Percentiles rank a stretch among this genome's conserved stretches.
These are phyloP conservation scores for Rhizopogon roseolus DNA, from an alignment of 768 basidiomycete species.

Conservation along the genomic window DNA sequence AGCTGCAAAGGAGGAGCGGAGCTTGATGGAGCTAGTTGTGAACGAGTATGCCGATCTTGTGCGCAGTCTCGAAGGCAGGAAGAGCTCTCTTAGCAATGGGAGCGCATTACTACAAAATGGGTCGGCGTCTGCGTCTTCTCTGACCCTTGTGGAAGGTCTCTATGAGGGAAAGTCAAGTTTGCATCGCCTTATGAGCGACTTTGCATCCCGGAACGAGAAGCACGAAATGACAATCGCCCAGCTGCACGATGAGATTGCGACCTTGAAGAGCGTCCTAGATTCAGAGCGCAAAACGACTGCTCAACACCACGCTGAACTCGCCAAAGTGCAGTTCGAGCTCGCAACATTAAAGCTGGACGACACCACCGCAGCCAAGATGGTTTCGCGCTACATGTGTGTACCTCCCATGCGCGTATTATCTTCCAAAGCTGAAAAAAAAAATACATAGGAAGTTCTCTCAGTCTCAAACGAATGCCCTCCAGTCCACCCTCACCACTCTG, in stretches of 20 bases:
- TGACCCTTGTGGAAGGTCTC: conserved; percentile 32
- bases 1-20: conserved; percentile 51
- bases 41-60: conserved; percentile 76
- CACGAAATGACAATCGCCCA: conserved; percentile 39
- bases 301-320: conserved; percentile 41
- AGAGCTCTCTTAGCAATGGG: conserved; percentile 13
- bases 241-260: conserved; percentile 40
- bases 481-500: conserved; percentile 52
- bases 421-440: background rate
- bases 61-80: conserved; percentile 51
- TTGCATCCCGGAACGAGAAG: conserved; percentile 41
- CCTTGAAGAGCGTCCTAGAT: conserved; percentile 36
- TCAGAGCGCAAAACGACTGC: conserved; percentile 41
- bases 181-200: conserved; percentile 44
- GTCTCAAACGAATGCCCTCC: conserved; percentile 60
- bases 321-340: conserved; percentile 43
- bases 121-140: conserved; percentile 14
- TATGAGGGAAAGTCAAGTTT: conserved; percentile 45
- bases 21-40: conserved; percentile 60
- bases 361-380: conserved; percentile 75
- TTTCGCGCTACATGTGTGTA: conserved; percentile 78
- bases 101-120: conserved; percentile 4
- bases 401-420: background rate
- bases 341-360: conserved; percentile 60
- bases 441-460: conserved; percentile 76